Conservation (phyloP, 1,284 basidiomycete genomes). For the Naganishia cerealis region DNA sequence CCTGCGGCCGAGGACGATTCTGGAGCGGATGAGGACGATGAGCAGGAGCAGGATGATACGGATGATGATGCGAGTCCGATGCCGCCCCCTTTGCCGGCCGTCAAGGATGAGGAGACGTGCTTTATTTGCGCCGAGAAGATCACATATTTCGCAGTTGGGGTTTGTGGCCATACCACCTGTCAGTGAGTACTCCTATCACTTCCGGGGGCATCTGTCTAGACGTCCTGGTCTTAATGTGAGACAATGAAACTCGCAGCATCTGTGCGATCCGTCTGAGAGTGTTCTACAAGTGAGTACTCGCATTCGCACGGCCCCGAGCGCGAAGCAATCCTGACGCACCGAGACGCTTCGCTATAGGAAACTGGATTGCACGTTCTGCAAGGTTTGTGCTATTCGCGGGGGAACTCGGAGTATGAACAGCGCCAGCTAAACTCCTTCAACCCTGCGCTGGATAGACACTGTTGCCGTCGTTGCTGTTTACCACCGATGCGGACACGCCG, state of each 20-base stretch:
- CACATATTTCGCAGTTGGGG: constrained; percentile 82
- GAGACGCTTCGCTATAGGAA: constrained; percentile 54
- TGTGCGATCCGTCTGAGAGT: constrained; percentile 87
- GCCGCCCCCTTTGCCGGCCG: constrained; percentile 15
- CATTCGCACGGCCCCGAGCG: not conserved
- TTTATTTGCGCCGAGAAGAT: constrained; percentile 96
- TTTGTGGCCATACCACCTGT: constrained; percentile 74
- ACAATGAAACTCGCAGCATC: constrained; percentile 74
- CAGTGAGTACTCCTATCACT: constrained; percentile 44
- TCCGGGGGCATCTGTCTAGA: not conserved
- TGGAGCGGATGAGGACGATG: not conserved
- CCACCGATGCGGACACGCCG: constrained; percentile 64
- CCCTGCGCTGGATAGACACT: constrained; percentile 61
- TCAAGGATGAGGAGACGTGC: constrained; percentile 62
- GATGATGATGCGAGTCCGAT: constrained; percentile 8
- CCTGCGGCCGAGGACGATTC: not conserved
- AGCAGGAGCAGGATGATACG: not conserved
- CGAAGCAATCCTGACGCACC: constrained; percentile 29
- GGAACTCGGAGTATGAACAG: not conserved
- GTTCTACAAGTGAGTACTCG: constrained; percentile 70
- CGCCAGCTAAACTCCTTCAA: not conserved
- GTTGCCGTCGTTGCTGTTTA: constrained; percentile 79
- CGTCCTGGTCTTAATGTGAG: constrained; percentile 44
- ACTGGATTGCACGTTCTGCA: constrained; percentile 92
- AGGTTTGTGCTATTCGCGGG: constrained; percentile 55